A percentile compares a stretch with the other conserved stretches of the same genome.
Evolutionary conservation across 2,329 filamentous ascomycete species (phyloP).

Genomic region (Leptodontidium sp.): DNA sequence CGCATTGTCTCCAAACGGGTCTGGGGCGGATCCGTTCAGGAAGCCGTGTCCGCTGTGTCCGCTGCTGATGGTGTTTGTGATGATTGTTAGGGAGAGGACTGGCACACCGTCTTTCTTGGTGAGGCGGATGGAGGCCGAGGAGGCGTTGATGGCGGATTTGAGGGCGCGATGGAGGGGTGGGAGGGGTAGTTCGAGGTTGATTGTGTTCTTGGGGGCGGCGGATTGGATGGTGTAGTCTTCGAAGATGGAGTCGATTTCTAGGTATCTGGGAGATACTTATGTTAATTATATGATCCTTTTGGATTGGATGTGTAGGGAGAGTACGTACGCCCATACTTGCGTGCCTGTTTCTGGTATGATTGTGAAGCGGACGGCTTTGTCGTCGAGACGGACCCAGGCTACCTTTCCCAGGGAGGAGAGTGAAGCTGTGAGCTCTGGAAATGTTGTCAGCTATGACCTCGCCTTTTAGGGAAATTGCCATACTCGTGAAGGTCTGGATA

Average conservation of each 20-base stretch:
- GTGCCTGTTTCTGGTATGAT: conserved; percentile 94
- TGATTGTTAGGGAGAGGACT: conserved; percentile 88
- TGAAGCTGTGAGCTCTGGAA: conserved; percentile 65
- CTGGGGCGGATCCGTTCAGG: conserved; percentile 43
- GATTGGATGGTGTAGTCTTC: conserved; percentile 86
- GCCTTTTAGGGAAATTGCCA: conserved; percentile 35
- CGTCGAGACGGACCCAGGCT: conserved; percentile 71
- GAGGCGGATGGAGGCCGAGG: conserved; percentile 83
- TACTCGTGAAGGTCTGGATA: conserved; percentile 71
- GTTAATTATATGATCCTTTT: conserved; percentile 44
- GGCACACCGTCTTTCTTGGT: conserved; percentile 93
- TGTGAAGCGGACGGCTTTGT: conserved; percentile 90
- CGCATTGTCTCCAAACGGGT: conserved; percentile 55
- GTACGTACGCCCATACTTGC: conserved; percentile 90
- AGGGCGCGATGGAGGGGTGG: conserved; percentile 88
- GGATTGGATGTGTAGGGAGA: background rate
- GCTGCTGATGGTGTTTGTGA: conserved; percentile 70
- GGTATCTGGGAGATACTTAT: conserved; percentile 52
- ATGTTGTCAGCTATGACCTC: conserved; percentile 4
- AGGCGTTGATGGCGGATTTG: conserved; percentile 83
- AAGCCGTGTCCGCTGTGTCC: conserved; percentile 52
- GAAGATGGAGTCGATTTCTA: conserved; percentile 84
- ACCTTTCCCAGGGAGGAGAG: conserved; percentile 62
- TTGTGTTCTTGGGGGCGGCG: conserved; percentile 81
- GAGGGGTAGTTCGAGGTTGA: conserved; percentile 96